phyloP scores from a whole-genome alignment of 2,329 filamentous ascomycete species.

The Leptoxyphium fumago region DNA sequence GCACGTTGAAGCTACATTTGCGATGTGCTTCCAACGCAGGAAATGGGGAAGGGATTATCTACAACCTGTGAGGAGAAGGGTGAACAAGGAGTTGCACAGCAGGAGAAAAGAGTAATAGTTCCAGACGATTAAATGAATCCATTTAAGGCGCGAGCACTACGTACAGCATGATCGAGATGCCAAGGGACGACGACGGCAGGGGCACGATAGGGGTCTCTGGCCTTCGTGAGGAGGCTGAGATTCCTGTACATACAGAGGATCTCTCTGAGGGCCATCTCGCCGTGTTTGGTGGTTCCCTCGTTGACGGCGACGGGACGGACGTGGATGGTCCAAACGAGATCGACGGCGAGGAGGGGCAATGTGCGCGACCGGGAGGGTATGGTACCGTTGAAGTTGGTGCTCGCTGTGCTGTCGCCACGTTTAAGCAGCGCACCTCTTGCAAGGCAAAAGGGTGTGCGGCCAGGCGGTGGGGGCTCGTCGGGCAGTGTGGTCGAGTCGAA shows the following conservation, averaged over 20 bases:
- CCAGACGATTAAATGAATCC: neutral
- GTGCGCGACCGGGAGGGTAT: neutral
- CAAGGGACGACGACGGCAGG: slow-evolving; percentile 53
- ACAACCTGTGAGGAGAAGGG: too few relatives aligned
- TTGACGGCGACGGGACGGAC: slow-evolving; percentile 22
- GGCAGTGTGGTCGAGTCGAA: slow-evolving; percentile 23
- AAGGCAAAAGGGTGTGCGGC: slow-evolving; percentile 22
- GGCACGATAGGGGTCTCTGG: slow-evolving; percentile 44
- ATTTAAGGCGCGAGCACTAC: neutral
- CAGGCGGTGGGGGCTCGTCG: neutral
- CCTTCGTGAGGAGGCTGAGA: slow-evolving; percentile 52
- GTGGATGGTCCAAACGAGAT: slow-evolving; percentile 32
- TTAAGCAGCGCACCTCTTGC: slow-evolving; percentile 31
- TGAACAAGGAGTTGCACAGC: too few relatives aligned
- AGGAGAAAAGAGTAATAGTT: too few relatives aligned
- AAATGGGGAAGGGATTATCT: too few relatives aligned
- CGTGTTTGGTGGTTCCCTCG: slow-evolving; percentile 20
- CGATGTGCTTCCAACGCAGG: too few relatives aligned
- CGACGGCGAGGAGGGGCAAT: slow-evolving; percentile 23
- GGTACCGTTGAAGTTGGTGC: neutral
- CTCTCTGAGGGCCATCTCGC: slow-evolving; percentile 53
- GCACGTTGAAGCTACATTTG: too few relatives aligned
- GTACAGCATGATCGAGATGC: slow-evolving; percentile 42
- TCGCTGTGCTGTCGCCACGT: slow-evolving; percentile 14
- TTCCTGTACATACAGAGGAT: slow-evolving; percentile 55